Evolutionary conservation across 2,329 filamentous ascomycete species (phyloP), one percentile per base, ranked within the genome.

Genomic region (Arthrinium phaeospermum): DNA sequence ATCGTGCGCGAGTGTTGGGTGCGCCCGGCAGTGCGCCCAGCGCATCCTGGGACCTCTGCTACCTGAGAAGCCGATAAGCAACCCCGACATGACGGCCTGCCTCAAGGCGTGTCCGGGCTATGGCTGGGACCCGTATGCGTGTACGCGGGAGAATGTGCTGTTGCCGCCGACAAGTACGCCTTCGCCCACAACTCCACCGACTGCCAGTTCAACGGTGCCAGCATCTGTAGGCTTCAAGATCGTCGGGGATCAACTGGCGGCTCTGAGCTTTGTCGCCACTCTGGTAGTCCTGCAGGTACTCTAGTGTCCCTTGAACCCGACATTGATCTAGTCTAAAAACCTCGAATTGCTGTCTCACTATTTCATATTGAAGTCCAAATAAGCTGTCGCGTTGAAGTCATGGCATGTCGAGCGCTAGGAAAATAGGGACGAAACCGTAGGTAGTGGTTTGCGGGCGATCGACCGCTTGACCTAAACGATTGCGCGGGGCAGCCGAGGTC

Each of bases 401-500:
- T 30, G 27, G 27, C 49, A 16, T 27, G n/a, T 51, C 49, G 44
- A 12, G 41, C 44, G 13, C 51, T 13, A 57, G 51, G 51, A 19
- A 22, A 34, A 2, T 16, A 57, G 51, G 5, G 51, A 57, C 51
- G 19, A 61, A 41, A 37, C 30, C 0, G 30, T 41, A 30, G 24
- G 51, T 30, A 6, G 10, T 14, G 8, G 53, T 13, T 10, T 30
- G 27, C 27, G 57, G 19, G 30, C 57, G 57, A 41, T 64, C 30
- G 57, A 41, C 34, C 19, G 57, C 34, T 41, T 41, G 24, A n/a
- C 57, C 34, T 41, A n/a, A n/a, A n/a, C 22, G 30, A 64, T n/a
- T n/a, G 22, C 57, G 57, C 57, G 57, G 57, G 57, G 57, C 57
- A 64, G 57, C 57, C 57, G 57, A 64, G 57, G 57, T 64, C 19